Evolutionary conservation across 164 flowering plant species (phyloP), one percentile per base, ranked within the genome.

Genomic region (Magnolia officinalis): DNA sequence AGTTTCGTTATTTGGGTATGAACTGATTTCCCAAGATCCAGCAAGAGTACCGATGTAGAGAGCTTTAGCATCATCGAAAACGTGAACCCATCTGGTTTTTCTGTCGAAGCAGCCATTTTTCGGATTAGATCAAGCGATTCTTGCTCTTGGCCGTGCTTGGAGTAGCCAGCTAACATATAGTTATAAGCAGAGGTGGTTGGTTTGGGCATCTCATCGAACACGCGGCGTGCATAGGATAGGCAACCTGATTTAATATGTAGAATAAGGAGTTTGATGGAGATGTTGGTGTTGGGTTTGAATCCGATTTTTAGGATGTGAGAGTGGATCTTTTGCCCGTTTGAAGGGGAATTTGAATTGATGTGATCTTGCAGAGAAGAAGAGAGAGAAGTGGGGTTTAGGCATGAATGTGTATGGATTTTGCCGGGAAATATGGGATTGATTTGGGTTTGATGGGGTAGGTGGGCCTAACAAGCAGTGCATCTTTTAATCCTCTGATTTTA

Each of bases 41-140:
- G 24, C 0, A 76, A 79, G 67, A 72, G 70, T 13, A 71, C 24
- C 6, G 75, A 7, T 63, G 86, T 82, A 23, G 96, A 90, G 2
- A 90, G 87, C 83, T 92, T 96, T 76, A 96, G 81, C 71, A 92
- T 80, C 94, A 91, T 89, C 0, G 97, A 90, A 77, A 82, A 85
- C 0, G 99, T 90, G 78, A 77, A 94, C 78, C 89, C 92, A 78
- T 96, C 99, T 19, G 91, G 92, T 81, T 75, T 86, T 80, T 87
- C 88, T 63, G 79, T 72, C 23, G 86, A 85, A 14, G 8, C 61
- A 63, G 79, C 50, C 75, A 92, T 75, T 70, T 79, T 69, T 8
- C 83, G 83, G 45, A 91, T 84, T 78, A 96, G 70, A 55, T 74
- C 51, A 23, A 91, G 77, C 0, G 88, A 80, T 73, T 94, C 86